phyloP scores from a whole-genome alignment of 768 basidiomycete species.

The Sporobolomyces pararoseus region DNA sequence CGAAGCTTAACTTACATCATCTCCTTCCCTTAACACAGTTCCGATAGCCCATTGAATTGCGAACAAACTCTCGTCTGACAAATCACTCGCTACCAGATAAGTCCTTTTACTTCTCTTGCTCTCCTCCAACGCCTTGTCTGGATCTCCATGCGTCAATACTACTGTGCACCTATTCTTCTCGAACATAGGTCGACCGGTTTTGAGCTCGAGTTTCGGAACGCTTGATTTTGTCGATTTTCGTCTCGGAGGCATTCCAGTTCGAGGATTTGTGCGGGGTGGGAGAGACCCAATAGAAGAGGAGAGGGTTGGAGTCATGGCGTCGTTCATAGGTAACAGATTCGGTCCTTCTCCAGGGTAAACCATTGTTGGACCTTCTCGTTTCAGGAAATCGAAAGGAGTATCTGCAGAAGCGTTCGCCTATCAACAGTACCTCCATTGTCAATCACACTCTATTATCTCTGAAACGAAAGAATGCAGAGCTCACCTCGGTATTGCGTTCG shows the following conservation, averaged over 20 bases:
- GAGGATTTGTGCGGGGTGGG: slow-evolving; percentile 25
- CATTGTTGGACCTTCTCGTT: slow-evolving; percentile 21
- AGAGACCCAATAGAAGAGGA: background rate
- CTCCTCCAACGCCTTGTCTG: slow-evolving; percentile 23
- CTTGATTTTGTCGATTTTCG: slow-evolving; percentile 25
- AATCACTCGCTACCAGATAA: slow-evolving; percentile 89
- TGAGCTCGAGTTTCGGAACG: slow-evolving; percentile 12
- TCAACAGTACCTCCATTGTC: background rate
- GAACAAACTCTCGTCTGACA: slow-evolving; percentile 88
- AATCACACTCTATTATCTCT: background rate
- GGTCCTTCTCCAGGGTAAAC: slow-evolving; percentile 40
- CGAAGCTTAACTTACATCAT: slow-evolving; percentile 56
- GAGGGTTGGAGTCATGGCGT: slow-evolving; percentile 8
- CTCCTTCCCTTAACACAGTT: slow-evolving; percentile 48
- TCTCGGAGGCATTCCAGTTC: slow-evolving; percentile 16
- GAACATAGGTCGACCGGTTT: slow-evolving; percentile 63
- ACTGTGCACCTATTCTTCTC: slow-evolving; percentile 90
- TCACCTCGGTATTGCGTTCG: slow-evolving; percentile 38
- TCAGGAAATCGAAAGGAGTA: slow-evolving; percentile 36
- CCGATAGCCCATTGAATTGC: slow-evolving; percentile 79
- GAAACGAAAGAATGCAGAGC: background rate
- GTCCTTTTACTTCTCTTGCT: slow-evolving; percentile 57
- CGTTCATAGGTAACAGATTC: slow-evolving; percentile 29
- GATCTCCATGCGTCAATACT: slow-evolving; percentile 66
- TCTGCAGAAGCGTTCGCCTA: slow-evolving; percentile 40